These are phyloP conservation scores for Sonneratia caseolaris DNA, from an alignment of 345 rosid species.

Conservation along the genomic window DNA sequence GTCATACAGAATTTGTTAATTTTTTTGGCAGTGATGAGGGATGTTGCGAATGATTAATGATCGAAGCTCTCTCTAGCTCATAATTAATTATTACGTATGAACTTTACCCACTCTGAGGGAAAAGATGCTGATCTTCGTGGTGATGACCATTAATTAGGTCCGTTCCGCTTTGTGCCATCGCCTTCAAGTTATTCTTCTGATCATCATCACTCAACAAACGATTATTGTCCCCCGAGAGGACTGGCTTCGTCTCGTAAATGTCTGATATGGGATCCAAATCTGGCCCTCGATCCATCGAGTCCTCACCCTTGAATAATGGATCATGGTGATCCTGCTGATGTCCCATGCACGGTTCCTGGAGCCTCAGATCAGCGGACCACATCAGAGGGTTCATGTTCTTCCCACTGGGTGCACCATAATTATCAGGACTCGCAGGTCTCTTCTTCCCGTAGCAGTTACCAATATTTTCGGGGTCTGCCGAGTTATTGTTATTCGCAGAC, in stretches of 20 bases:
- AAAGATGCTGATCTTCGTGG: constrained; percentile 2
- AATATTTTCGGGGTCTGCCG: constrained; percentile 13
- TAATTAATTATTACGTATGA: constrained; percentile 17
- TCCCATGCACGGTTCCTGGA: constrained; percentile 35
- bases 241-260: constrained; percentile 62
- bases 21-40: no score
- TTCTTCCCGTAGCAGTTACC: constrained; percentile 55
- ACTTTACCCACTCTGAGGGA: constrained; percentile 35
- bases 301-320: neutral
- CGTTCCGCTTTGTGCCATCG: constrained; percentile 30
- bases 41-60: neutral
- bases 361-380: constrained; percentile 72
- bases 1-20: no score
- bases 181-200: constrained; percentile 28
- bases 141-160: neutral
- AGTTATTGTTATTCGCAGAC: constrained; percentile 7
- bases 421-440: constrained; percentile 34
- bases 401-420: constrained; percentile 12
- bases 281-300: constrained; percentile 29
- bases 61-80: constrained; percentile 12
- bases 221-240: constrained; percentile 33
- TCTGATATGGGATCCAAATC: constrained; percentile 58
- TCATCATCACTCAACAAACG: constrained; percentile 19
- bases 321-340: constrained; percentile 21
- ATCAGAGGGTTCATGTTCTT: constrained; percentile 63